Conservation (phyloP, 164 flowering plant genomes). For the Tetrastigma voinierianum region DNA sequence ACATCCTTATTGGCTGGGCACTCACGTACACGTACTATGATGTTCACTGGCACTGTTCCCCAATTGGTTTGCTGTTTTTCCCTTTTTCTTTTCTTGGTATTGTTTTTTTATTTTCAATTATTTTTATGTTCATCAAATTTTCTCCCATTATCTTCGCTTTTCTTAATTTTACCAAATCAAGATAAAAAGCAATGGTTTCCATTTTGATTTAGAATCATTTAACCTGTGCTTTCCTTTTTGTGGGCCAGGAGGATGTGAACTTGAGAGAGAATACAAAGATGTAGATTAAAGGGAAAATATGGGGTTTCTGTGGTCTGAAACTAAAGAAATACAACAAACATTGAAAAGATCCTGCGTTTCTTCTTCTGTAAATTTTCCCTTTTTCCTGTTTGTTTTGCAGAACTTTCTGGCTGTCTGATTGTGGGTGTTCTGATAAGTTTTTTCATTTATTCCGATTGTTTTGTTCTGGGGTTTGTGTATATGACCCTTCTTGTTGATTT, state of each 20-base stretch:
- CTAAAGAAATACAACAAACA: conserved; percentile 8
- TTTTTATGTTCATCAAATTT: background rate
- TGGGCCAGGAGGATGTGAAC: conserved; percentile 4
- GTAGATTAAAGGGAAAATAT: conserved; percentile 4
- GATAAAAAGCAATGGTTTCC: conserved; percentile 4
- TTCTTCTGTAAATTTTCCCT: background rate
- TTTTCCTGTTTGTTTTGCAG: background rate
- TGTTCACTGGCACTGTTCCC: background rate
- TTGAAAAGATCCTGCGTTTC: background rate
- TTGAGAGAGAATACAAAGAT: background rate
- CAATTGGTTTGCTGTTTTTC: background rate
- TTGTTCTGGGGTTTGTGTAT: no score
- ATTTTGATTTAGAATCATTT: background rate
- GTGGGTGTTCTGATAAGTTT: no score
- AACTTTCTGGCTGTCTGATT: background rate
- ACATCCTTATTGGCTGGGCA: background rate
- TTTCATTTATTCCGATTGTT: no score
- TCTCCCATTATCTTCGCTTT: conserved; percentile 3
- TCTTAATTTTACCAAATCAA: conserved; percentile 24
- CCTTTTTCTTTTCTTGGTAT: background rate
- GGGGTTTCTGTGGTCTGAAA: conserved; percentile 9
- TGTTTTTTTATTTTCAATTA: background rate
- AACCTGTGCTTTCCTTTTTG: background rate
- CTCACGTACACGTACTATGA: conserved; percentile 29
- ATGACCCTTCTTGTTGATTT: no score